Percentiles rank a stretch among this genome's conserved stretches.
phyloP scores from a whole-genome alignment of 176 grass and related monocot species.

The Olyra latifolia region DNA sequence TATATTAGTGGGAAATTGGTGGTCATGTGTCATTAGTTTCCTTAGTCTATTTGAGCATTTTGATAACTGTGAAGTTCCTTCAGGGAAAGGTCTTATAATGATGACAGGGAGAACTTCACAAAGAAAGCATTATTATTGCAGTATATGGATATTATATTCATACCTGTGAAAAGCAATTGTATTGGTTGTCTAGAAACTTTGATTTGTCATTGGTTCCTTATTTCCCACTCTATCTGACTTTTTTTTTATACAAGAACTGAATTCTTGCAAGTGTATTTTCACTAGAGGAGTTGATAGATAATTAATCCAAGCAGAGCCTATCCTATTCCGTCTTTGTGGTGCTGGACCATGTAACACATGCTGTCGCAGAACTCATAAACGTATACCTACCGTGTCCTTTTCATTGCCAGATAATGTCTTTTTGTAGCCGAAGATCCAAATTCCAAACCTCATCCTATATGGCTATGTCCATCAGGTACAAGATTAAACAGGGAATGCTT shows the following conservation, averaged over 20 bases:
- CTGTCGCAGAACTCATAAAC: slow-evolving; percentile 11
- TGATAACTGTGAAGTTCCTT: slow-evolving; percentile 1
- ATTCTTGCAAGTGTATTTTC: neutral
- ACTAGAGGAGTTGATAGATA: neutral
- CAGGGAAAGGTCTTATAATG: neutral
- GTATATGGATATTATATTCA: neutral
- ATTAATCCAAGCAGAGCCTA: neutral
- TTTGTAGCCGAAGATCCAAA: neutral
- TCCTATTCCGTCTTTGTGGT: slow-evolving; percentile 15
- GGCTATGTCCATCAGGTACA: neutral
- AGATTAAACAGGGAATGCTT: neutral
- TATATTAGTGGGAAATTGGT: neutral
- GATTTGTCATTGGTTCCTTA: neutral
- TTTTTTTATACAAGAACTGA: neutral
- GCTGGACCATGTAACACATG: slow-evolving; percentile 18
- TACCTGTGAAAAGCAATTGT: neutral
- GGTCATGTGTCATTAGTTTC: neutral
- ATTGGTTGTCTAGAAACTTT: neutral
- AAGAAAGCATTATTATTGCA: neutral
- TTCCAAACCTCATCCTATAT: neutral
- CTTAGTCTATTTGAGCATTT: neutral
- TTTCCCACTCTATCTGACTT: neutral
- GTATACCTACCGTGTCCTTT: slow-evolving; percentile 18
- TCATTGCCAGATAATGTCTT: neutral
- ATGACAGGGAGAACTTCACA: neutral